Evolutionary conservation across 2,329 filamentous ascomycete genomes (phyloP).

Genomic region (Tolypocladium pustulatum): DNA sequence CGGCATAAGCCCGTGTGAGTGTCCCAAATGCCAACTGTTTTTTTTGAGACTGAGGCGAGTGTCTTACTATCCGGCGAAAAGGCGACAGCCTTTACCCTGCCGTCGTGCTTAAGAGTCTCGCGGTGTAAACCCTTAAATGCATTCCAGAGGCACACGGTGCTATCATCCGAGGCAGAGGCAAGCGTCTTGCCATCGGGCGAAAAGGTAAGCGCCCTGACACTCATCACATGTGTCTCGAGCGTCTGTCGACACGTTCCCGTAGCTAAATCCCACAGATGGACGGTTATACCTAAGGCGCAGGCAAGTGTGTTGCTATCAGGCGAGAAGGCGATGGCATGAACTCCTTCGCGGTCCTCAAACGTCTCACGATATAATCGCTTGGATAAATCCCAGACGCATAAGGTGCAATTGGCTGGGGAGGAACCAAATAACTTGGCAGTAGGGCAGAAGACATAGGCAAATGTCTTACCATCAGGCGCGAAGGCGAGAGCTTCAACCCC

Average conservation of each 20-base stretch:
- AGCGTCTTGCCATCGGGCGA: neutral
- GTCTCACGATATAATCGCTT: too few species aligned
- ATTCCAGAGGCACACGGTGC: neutral
- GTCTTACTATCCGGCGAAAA: neutral
- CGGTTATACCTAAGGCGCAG: neutral
- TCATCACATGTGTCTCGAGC: too few species aligned
- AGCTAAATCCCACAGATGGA: neutral
- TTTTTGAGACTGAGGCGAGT: neutral
- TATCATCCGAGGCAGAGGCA: neutral
- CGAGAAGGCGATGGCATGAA: too few species aligned
- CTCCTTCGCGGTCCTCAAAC: too few species aligned
- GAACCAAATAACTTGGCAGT: too few species aligned
- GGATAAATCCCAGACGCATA: too few species aligned
- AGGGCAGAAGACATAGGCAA: neutral
- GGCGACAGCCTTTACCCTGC: fast-evolving
- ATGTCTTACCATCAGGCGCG: neutral
- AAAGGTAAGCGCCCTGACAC: neutral
- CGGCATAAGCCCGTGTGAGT: neutral
- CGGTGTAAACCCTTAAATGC: neutral
- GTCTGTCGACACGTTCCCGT: too few species aligned
- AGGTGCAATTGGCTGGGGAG: too few species aligned
- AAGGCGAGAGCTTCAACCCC: neutral
- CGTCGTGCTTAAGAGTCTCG: neutral
- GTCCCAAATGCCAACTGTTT: neutral
- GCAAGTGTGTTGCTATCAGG: neutral